Evolutionary conservation across 2,329 filamentous ascomycete genomes (phyloP).

Genomic region (Penicillium polonicum): DNA sequence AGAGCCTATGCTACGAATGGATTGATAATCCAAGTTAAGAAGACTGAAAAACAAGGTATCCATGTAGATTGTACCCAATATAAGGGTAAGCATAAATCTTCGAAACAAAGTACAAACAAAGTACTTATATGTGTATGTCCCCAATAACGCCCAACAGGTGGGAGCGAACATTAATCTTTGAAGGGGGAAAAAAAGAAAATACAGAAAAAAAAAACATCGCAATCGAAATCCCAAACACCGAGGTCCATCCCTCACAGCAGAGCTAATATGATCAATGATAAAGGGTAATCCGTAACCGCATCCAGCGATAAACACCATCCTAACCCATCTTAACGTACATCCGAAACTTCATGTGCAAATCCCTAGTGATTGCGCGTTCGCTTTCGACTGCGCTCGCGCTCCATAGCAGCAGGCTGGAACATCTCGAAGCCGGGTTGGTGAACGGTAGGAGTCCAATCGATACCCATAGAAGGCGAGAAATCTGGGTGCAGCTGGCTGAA

Average conservation of each 20-base stretch:
- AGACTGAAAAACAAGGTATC: background rate
- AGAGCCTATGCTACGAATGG: background rate
- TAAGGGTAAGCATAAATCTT: background rate
- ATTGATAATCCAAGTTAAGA: background rate
- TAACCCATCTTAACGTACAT: constrained; percentile 12
- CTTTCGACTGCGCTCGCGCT: constrained; percentile 26
- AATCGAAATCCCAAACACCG: constrained; percentile 1
- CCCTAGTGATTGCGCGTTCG: constrained; percentile 23
- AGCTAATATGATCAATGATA: constrained; percentile 10
- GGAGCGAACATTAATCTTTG: background rate
- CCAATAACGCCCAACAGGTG: background rate
- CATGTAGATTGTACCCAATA: background rate
- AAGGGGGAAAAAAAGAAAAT: background rate
- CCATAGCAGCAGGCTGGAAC: constrained; percentile 24
- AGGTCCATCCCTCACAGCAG: background rate
- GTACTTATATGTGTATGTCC: background rate
- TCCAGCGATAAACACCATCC: constrained; percentile 5
- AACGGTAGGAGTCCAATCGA: constrained; percentile 43
- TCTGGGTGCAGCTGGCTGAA: constrained; percentile 46
- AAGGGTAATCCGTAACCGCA: constrained; percentile 2
- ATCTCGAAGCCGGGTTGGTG: constrained; percentile 26
- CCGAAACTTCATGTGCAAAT: background rate
- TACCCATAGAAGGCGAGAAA: constrained; percentile 44
- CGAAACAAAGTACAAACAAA: background rate
- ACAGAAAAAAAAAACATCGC: background rate